phyloP scores from a whole-genome alignment of 2,329 filamentous ascomycete species.

The Alternaria arbusti region DNA sequence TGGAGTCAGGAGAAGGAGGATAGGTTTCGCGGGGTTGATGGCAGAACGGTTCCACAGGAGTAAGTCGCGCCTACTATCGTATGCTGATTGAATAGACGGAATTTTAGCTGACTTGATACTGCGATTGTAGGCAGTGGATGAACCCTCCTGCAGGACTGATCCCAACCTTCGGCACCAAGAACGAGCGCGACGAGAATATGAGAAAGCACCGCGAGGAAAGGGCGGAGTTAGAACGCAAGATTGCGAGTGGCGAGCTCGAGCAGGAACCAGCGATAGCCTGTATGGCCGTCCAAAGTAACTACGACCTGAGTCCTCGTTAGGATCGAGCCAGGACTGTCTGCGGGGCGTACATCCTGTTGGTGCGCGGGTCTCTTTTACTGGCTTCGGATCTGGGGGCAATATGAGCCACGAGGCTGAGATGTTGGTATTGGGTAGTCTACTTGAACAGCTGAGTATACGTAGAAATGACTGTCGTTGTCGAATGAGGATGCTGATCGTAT shows the following conservation, averaged over 20 bases:
- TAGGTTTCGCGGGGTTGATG: constrained; percentile 5
- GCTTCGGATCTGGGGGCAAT: not conserved
- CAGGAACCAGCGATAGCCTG: not conserved
- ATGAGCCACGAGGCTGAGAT: not conserved
- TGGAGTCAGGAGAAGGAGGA: constrained; percentile 4
- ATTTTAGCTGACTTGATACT: not conserved
- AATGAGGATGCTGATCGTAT: not conserved
- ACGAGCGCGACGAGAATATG: not conserved
- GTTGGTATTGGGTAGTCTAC: not conserved
- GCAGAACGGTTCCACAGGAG: constrained; percentile 2
- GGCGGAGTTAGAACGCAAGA: not conserved
- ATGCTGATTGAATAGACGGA: not conserved
- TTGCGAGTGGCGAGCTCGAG: not conserved
- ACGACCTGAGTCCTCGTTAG: constrained; percentile 6
- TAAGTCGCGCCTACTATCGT: not conserved
- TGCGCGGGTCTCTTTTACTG: not conserved
- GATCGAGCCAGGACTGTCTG: constrained; percentile 17
- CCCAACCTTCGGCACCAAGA: not conserved
- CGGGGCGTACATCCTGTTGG: not conserved
- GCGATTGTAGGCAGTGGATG: not conserved
- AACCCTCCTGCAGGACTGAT: not conserved
- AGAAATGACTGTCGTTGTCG: not conserved
- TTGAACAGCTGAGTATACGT: not conserved
- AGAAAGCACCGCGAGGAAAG: not conserved
- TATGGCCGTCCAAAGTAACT: constrained; percentile 1